Conservation (phyloP, 2,329 filamentous ascomycete species). For the Calonectria ilicicola region DNA sequence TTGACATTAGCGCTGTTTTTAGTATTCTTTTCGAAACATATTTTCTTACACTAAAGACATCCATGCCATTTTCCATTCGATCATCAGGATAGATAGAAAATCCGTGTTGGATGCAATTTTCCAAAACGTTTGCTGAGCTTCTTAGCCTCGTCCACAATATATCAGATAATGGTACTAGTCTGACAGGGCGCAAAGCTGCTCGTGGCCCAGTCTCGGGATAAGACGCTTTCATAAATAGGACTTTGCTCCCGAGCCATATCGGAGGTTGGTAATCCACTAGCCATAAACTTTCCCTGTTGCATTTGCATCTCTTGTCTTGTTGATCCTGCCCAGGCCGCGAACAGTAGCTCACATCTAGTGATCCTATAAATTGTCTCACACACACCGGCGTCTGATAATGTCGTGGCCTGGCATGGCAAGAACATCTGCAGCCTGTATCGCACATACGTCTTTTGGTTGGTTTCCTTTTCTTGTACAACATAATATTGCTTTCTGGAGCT, state of each 20-base stretch:
- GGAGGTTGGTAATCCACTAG: background rate
- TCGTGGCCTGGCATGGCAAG: background rate
- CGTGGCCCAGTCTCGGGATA: background rate
- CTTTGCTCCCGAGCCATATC: background rate
- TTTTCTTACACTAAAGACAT: background rate
- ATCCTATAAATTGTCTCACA: background rate
- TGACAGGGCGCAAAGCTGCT: background rate
- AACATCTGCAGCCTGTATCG: background rate
- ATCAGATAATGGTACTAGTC: background rate
- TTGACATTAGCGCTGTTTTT: too few relatives aligned
- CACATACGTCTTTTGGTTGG: background rate
- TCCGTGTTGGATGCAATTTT: background rate
- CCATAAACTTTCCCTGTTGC: background rate
- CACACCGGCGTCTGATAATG: background rate
- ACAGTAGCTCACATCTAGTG: background rate
- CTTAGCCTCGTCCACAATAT: background rate
- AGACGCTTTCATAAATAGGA: background rate
- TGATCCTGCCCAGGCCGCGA: background rate
- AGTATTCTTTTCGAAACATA: rapidly evolving
- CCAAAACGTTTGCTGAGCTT: background rate
- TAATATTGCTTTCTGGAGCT: too few relatives aligned
- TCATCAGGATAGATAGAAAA: background rate
- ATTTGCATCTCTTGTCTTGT: background rate
- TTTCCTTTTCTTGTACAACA: too few relatives aligned
- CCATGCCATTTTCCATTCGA: background rate